Conservation (phyloP, 805 yeast genomes). For the Saturnispora halmiae region DNA sequence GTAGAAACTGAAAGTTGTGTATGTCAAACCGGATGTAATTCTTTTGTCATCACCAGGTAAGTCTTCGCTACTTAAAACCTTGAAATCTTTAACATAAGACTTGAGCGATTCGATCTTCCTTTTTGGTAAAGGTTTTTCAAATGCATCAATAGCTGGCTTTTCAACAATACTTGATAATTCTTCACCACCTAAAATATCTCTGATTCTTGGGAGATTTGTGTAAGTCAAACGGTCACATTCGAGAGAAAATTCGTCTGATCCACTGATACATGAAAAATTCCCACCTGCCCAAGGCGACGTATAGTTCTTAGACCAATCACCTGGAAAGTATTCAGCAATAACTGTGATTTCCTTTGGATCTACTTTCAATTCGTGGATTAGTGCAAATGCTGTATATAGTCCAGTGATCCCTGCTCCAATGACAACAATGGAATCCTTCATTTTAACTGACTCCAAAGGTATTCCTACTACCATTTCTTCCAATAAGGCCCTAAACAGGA, state of each 20-base stretch:
- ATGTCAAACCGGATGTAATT: slow-evolving; percentile 44
- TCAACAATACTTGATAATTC: slow-evolving; percentile 43
- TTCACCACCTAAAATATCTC: slow-evolving; percentile 37
- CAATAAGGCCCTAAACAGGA: not conserved
- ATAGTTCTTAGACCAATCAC: slow-evolving; percentile 63
- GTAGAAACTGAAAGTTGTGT: slow-evolving; percentile 60
- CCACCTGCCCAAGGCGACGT: slow-evolving; percentile 80
- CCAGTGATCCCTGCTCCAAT: slow-evolving; percentile 59
- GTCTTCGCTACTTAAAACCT: slow-evolving; percentile 28
- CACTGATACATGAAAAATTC: slow-evolving; percentile 51
- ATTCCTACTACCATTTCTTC: not conserved
- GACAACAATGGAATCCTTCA: slow-evolving; percentile 15
- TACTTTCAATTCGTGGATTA: slow-evolving; percentile 35
- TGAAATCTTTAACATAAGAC: slow-evolving; percentile 41
- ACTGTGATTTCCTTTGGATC: slow-evolving; percentile 39
- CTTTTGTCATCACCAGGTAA: slow-evolving; percentile 36
- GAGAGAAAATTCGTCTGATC: slow-evolving; percentile 40
- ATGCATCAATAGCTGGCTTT: slow-evolving; percentile 44
- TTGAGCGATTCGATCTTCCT: slow-evolving; percentile 40
- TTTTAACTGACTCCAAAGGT: not conserved
- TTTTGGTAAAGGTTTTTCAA: slow-evolving; percentile 40
- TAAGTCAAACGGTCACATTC: slow-evolving; percentile 50
- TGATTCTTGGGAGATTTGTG: slow-evolving; percentile 35
- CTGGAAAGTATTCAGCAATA: slow-evolving; percentile 61
- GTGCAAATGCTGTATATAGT: slow-evolving; percentile 46